Base-by-base conservation (phyloP, 306 rosid genomes). In the Ormosia emarginata region DNA sequence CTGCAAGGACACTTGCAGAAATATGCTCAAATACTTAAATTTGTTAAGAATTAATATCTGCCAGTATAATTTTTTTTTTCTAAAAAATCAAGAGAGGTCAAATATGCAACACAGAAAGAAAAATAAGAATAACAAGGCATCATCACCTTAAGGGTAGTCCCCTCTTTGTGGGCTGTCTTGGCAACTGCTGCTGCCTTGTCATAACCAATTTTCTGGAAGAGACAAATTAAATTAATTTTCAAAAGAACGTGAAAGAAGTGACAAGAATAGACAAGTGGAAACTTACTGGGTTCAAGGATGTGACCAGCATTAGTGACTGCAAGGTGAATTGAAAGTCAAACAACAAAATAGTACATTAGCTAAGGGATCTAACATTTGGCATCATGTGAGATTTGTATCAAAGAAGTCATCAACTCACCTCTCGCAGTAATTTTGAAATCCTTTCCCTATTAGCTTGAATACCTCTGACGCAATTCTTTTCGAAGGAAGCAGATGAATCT, bases 141-240 rank as follows among this genome's bases (percentile, higher is more conserved):
- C 36, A 67, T 74, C 80, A 94, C 99, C 97, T 94, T 96, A 79
- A 96, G 91, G 82, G 97, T 96, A 64, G 83, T 50, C 43, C 99
- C 98, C 71, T 94, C 98, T 89, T 94, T 96, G 90, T 96, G 99
- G 76, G 99, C 99, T 70, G 78, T 92, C 92, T 96, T 94, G 69
- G 99, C 99, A 85, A 96, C 97, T 17, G 97, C 94, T 4, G 97
- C 99, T 46, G 98, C 98, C 71, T 96, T 96, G 83, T 96, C 99
- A 85, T 96, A 96, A 69, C 99, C 99, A 56, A 96, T 96, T 96
- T 96, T 94, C 99, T 96, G 95, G 64, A 86, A 71, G 29, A 61
- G 33, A 70, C 30, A 67, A 75, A 81, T 24, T 77, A 9, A 74
- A 75, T 43, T 44, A 62, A 76, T 71, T 63, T 70, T 61, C 32